Percentiles rank a stretch among this genome's conserved stretches.
These are phyloP conservation scores for Astrocystis sublimbata DNA, from an alignment of 495 filamentous ascomycete species.

Conservation along the genomic window DNA sequence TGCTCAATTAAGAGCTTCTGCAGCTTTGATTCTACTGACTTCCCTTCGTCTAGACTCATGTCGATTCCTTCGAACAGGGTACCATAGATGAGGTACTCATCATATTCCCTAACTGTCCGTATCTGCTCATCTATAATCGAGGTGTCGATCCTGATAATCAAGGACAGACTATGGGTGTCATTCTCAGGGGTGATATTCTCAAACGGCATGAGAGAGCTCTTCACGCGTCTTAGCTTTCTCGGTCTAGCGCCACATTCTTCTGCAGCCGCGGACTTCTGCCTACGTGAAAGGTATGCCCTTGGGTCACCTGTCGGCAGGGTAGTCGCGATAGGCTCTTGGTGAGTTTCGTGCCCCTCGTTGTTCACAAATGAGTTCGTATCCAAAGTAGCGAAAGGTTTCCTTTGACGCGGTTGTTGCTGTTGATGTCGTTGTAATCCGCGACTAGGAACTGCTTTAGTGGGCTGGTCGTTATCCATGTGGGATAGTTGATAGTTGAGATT, in stretches of 20 bases:
- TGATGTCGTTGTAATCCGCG: background rate
- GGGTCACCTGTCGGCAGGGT: slow-evolving; percentile 38
- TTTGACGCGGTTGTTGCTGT: background rate
- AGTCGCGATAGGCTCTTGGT: slow-evolving; percentile 30
- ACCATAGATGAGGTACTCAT: slow-evolving; percentile 25
- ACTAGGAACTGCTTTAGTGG: background rate
- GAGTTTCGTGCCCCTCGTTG: background rate
- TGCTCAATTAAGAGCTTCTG: slow-evolving; percentile 14
- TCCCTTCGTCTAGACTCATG: slow-evolving; percentile 25
- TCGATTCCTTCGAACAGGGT: slow-evolving; percentile 23
- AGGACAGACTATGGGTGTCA: slow-evolving; percentile 30
- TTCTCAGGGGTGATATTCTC: slow-evolving; percentile 37
- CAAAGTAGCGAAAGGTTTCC: background rate
- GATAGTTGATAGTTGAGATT: slow-evolving; percentile 19
- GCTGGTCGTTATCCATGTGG: slow-evolving; percentile 29
- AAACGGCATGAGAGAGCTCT: slow-evolving; percentile 48
- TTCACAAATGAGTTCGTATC: slow-evolving; percentile 9
- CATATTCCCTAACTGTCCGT: slow-evolving; percentile 16
- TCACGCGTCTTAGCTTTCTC: slow-evolving; percentile 38
- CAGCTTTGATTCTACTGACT: slow-evolving; percentile 21
- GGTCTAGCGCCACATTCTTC: slow-evolving; percentile 18
- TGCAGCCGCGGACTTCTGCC: slow-evolving; percentile 37
- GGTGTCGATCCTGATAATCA: slow-evolving; percentile 21
- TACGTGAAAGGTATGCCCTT: slow-evolving; percentile 41
- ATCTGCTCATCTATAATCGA: slow-evolving; percentile 7